A percentile compares a stretch with the other conserved stretches of the same genome.
Evolutionary conservation across 345 rosid species (phyloP).

Genomic region (Syzygium oleosum): DNA sequence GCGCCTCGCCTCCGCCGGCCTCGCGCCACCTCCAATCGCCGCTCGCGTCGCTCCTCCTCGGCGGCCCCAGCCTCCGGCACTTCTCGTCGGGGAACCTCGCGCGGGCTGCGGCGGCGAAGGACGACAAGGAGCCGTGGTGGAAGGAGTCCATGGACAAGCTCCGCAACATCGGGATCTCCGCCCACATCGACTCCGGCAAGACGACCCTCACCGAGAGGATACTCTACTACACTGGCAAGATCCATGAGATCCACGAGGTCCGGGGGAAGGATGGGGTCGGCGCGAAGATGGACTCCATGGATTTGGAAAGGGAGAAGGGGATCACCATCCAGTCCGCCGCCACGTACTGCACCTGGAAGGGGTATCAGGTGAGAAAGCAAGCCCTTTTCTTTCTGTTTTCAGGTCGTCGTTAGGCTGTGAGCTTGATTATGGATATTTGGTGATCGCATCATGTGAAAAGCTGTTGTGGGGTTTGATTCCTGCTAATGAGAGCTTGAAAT

Average conservation of each 20-base stretch:
- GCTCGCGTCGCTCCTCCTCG: conserved; percentile 43
- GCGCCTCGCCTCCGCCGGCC: conserved; percentile 12
- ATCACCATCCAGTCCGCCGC: conserved; percentile 99
- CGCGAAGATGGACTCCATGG: conserved; percentile 99
- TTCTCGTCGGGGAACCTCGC: conserved; percentile 66
- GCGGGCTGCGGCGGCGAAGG: conserved; percentile 41
- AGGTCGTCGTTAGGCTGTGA: not conserved
- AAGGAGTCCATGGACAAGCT: conserved; percentile 83
- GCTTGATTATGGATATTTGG: not conserved
- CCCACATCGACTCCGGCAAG: conserved; percentile 98
- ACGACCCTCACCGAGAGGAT: conserved; percentile 93
- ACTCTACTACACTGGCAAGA: conserved; percentile 84
- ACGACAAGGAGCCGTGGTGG: conserved; percentile 90
- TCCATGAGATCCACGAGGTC: conserved; percentile 98
- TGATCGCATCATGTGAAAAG: not conserved
- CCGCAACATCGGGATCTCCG: conserved; percentile 96
- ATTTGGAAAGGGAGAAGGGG: conserved; percentile 97
- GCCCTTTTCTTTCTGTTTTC: not conserved
- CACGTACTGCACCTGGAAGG: conserved; percentile 95
- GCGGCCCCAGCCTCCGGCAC: conserved; percentile 46
- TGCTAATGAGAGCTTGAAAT: not conserved
- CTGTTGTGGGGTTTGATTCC: not conserved
- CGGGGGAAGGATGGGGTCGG: conserved; percentile 96
- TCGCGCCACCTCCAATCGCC: conserved; percentile 26
- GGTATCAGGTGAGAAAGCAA: conserved; percentile 48